These are phyloP conservation scores for Eryngium alpinum DNA, from an alignment of 140 eudicot species.

Conservation along the genomic window DNA sequence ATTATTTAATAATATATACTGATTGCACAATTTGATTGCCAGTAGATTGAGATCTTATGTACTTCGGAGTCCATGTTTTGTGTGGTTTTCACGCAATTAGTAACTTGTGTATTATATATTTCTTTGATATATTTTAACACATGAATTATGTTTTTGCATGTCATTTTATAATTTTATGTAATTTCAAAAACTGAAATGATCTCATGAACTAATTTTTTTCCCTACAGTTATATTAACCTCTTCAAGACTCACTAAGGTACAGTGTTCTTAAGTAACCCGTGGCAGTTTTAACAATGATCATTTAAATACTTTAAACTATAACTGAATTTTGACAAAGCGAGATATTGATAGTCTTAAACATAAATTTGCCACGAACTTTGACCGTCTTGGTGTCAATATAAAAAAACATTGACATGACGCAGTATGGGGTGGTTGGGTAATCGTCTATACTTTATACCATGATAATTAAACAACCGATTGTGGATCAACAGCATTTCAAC, in stretches of 20 bases:
- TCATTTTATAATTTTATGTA: not conserved
- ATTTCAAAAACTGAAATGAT: not conserved
- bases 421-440: not conserved
- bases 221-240: not conserved
- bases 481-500: constrained; percentile 5
- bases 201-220: not conserved
- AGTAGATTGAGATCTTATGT: not conserved
- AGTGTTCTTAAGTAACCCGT: constrained; percentile 54
- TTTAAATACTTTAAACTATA: constrained; percentile 25
- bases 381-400: not conserved
- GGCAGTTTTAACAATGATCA: constrained; percentile 55
- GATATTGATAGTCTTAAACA: constrained; percentile 15
- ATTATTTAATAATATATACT: not conserved
- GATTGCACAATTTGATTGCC: not conserved
- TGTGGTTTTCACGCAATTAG: too few species aligned
- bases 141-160: not conserved
- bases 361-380: constrained; percentile 9
- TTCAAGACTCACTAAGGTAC: not conserved
- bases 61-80: not conserved
- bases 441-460: not conserved
- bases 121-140: not conserved
- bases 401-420: not conserved
- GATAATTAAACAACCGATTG: not conserved
- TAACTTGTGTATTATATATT: not conserved
- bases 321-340: constrained; percentile 18